phyloP scores from a whole-genome alignment of 176 grass and related monocot species.

The Elymus sibiricus region DNA sequence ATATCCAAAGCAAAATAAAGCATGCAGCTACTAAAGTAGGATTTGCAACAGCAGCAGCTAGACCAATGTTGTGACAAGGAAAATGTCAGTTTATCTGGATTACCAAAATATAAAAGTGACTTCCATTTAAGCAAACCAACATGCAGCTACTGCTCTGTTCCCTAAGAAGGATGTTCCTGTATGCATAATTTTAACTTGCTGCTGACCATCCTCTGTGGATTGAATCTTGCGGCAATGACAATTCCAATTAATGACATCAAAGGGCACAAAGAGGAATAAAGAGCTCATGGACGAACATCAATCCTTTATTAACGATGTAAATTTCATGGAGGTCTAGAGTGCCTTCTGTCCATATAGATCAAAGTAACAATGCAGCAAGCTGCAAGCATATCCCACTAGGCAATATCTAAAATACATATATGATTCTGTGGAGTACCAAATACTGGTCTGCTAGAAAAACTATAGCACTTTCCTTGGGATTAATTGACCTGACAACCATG shows the following conservation, averaged over 20 bases:
- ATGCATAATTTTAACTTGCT: not conserved
- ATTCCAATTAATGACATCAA: not conserved
- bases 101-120: not conserved
- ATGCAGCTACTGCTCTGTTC: not conserved
- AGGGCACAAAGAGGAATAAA: not conserved
- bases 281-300: not conserved
- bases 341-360: not conserved
- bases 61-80: not conserved
- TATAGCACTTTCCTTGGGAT: not conserved
- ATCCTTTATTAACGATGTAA: conserved; percentile 10
- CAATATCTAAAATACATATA: not conserved
- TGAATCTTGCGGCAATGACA: not conserved
- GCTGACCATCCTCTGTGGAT: not conserved
- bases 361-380: not conserved
- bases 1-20: not conserved
- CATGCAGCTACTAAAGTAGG: not conserved
- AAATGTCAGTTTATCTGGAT: not conserved
- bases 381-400: not conserved
- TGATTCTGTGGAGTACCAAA: not conserved
- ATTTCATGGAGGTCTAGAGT: not conserved
- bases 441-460: not conserved
- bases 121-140: not conserved
- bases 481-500: not conserved
- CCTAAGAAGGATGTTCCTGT: not conserved
- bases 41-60: not conserved